A percentile compares a stretch with the other conserved stretches of the same genome.
Evolutionary conservation across 768 basidiomycete species (phyloP).

Genomic region (Tricholoma furcatifolium): DNA sequence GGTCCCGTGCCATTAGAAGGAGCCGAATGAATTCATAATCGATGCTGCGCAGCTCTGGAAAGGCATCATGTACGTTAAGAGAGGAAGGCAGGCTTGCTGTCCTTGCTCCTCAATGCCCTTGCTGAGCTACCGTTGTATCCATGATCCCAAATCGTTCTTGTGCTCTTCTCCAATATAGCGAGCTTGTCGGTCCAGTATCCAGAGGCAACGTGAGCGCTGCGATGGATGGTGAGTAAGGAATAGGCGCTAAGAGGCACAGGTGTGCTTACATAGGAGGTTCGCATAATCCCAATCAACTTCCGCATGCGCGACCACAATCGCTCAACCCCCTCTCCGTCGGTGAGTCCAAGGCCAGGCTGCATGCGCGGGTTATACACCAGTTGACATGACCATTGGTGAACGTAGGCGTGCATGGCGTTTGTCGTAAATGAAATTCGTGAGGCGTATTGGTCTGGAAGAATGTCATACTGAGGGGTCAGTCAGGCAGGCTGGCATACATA

Average conservation of each 20-base stretch:
- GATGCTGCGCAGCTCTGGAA: too few relatives aligned
- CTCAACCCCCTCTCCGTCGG: slow-evolving; percentile 34
- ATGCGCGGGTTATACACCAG: too few relatives aligned
- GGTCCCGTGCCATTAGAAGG: slow-evolving; percentile 28
- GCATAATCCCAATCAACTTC: slow-evolving; percentile 31
- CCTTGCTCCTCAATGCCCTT: slow-evolving; percentile 16
- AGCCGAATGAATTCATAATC: slow-evolving; percentile 26
- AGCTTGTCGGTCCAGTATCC: slow-evolving; percentile 33
- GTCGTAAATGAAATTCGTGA: slow-evolving; percentile 27
- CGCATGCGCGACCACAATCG: slow-evolving; percentile 32
- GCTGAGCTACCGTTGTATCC: slow-evolving; percentile 23
- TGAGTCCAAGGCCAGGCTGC: too few relatives aligned
- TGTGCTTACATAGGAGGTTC: slow-evolving; percentile 29
- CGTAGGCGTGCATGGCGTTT: too few relatives aligned
- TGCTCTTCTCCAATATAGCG: too few relatives aligned
- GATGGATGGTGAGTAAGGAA: too few relatives aligned
- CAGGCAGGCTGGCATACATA: too few relatives aligned
- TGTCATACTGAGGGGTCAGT: background rate
- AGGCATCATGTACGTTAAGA: slow-evolving; percentile 29
- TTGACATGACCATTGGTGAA: too few relatives aligned
- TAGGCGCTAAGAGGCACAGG: background rate
- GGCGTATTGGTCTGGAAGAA: slow-evolving; percentile 15
- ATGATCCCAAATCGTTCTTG: slow-evolving; percentile 30
- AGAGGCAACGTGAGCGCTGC: slow-evolving; percentile 25
- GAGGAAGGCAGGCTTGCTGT: slow-evolving; percentile 27